Evolutionary conservation across 1,284 basidiomycete species (phyloP).

Genomic region (Malassezia nana): DNA sequence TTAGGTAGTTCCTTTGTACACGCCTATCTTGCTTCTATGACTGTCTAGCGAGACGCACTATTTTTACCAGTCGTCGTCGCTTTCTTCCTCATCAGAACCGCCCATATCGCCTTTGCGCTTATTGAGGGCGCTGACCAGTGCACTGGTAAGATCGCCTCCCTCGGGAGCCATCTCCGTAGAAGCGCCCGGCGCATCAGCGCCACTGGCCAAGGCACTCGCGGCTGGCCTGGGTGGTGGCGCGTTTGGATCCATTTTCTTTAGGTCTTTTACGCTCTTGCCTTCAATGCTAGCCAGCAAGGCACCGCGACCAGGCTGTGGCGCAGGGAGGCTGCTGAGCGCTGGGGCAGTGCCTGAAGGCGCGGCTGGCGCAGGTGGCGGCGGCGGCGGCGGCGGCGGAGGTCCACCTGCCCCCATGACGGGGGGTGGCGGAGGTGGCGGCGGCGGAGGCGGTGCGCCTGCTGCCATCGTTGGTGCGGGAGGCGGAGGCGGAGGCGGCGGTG

Average conservation of each 20-base stretch:
- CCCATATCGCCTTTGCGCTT: slow-evolving; percentile 81
- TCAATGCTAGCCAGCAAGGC: slow-evolving; percentile 62
- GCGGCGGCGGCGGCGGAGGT: slow-evolving; percentile 23
- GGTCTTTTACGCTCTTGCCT: slow-evolving; percentile 60
- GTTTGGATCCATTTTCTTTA: slow-evolving; percentile 58
- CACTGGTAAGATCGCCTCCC: slow-evolving; percentile 58
- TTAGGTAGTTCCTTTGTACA: slow-evolving; percentile 7
- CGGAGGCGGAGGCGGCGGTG: slow-evolving; percentile 4
- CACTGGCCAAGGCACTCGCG: neutral
- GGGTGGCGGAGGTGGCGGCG: slow-evolving; percentile 6
- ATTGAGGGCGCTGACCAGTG: slow-evolving; percentile 59
- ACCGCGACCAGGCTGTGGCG: slow-evolving; percentile 49
- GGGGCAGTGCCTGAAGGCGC: slow-evolving; percentile 26
- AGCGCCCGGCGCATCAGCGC: slow-evolving; percentile 10
- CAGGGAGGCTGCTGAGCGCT: slow-evolving; percentile 18
- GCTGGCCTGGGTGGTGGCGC: slow-evolving; percentile 13
- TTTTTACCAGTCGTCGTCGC: slow-evolving; percentile 44
- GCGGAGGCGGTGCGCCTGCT: slow-evolving; percentile 5
- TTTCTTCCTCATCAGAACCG: slow-evolving; percentile 77
- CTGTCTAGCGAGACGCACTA: too few species aligned
- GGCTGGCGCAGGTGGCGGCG: slow-evolving; percentile 48
- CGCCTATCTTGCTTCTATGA: slow-evolving; percentile 1
- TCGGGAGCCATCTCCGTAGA: slow-evolving; percentile 23
- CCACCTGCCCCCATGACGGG: neutral
- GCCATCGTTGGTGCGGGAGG: neutral